phyloP scores from a whole-genome alignment of 768 basidiomycete genomes.

The Vishniacozyma victoriae region DNA sequence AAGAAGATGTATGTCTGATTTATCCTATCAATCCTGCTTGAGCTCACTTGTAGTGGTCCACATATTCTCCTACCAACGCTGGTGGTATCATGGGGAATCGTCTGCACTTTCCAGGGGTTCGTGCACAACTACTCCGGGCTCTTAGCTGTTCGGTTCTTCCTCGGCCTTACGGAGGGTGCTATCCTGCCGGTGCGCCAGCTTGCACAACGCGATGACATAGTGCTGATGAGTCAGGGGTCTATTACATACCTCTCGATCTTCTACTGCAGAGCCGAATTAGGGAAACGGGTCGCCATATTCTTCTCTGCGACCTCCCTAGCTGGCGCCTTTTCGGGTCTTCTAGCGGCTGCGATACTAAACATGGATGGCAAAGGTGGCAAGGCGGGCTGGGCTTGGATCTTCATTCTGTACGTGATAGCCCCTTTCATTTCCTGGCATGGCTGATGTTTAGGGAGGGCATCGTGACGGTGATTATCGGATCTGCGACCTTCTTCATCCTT shows the following conservation, averaged over 20 bases:
- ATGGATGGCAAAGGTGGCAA: slow-evolving; percentile 33
- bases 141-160: slow-evolving; percentile 31
- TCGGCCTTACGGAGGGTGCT: slow-evolving; percentile 41
- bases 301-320: slow-evolving; percentile 37
- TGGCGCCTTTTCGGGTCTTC: slow-evolving; percentile 50
- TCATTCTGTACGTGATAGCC: slow-evolving; percentile 16
- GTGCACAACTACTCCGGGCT: slow-evolving; percentile 29
- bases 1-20: slow-evolving; percentile 44
- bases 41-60: slow-evolving; percentile 51
- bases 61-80: slow-evolving; percentile 61
- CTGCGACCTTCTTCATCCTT: slow-evolving; percentile 53
- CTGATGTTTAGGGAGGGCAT: slow-evolving; percentile 52
- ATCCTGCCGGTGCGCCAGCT: slow-evolving; percentile 15
- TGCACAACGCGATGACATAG: not conserved
- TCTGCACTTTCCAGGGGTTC: slow-evolving; percentile 55
- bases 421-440: not conserved
- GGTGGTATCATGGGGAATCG: slow-evolving; percentile 65
- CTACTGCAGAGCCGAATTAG: slow-evolving; percentile 31
- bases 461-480: slow-evolving; percentile 60
- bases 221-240: slow-evolving; percentile 16
- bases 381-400: slow-evolving; percentile 48
- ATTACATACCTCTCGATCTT: slow-evolving; percentile 32
- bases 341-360: slow-evolving; percentile 38
- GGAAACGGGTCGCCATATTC: slow-evolving; percentile 39
- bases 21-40: not conserved